Evolutionary conservation across 176 grass and related monocot genomes (phyloP).

Genomic region (Carex pumila): DNA sequence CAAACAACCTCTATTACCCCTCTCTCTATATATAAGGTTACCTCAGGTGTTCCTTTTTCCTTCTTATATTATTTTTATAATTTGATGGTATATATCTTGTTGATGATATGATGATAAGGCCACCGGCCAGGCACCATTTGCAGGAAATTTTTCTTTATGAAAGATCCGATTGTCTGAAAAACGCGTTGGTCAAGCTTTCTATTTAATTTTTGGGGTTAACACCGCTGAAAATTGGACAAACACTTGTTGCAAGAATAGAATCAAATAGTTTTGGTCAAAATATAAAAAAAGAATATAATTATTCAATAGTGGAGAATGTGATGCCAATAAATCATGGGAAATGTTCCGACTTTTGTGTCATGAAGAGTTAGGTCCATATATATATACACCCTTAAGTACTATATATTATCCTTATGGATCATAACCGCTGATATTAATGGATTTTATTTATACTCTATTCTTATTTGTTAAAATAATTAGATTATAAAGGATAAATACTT

Average conservation of each 20-base stretch:
- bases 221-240: background rate
- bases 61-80: background rate
- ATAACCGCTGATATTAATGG: background rate
- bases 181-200: background rate
- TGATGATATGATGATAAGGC: background rate
- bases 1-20: background rate
- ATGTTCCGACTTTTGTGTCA: background rate
- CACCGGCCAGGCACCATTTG: background rate
- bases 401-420: no score
- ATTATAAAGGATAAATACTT: no score
- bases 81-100: background rate
- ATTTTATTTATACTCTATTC: no score
- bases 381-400: no score
- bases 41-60: background rate
- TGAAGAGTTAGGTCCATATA: no score
- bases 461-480: no score
- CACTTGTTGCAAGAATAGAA: constrained; percentile 1
- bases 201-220: background rate
- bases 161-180: background rate
- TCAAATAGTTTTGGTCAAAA: background rate
- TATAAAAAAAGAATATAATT: background rate
- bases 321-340: background rate
- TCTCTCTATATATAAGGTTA: constrained; percentile 18
- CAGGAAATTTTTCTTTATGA: constrained; percentile 1
- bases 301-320: constrained; percentile 3